Conservation (phyloP, 345 rosid species). For the Sapria himalayana region DNA sequence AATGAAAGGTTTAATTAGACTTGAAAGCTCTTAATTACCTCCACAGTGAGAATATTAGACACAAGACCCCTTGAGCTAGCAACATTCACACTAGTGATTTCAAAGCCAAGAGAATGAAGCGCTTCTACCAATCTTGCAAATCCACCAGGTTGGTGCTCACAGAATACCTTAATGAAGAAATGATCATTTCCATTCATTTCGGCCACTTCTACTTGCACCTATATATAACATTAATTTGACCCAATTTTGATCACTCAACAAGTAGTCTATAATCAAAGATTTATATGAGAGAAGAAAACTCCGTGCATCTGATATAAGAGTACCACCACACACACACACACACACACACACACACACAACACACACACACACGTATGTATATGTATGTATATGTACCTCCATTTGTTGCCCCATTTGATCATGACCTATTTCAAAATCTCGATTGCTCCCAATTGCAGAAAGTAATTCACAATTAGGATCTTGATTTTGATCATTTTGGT, state of each 20-base stretch:
- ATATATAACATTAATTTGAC: too few relatives aligned
- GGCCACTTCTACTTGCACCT: constrained; percentile 84
- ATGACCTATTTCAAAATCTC: constrained; percentile 19
- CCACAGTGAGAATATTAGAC: constrained; percentile 69
- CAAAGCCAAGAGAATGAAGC: constrained; percentile 61
- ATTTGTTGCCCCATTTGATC: constrained; percentile 79
- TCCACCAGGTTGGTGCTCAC: constrained; percentile 73
- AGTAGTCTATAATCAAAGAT: too few relatives aligned
- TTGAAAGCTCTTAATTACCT: too few relatives aligned
- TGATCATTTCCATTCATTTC: constrained; percentile 67
- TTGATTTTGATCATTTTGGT: too few relatives aligned
- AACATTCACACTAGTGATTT: constrained; percentile 66
- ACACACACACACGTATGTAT: too few relatives aligned
- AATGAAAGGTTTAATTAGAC: too few relatives aligned
- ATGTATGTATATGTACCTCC: constrained; percentile 83
- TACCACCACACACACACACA: too few relatives aligned
- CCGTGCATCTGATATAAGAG: too few relatives aligned
- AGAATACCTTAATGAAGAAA: constrained; percentile 76
- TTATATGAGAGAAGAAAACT: too few relatives aligned
- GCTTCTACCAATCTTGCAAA: constrained; percentile 74
- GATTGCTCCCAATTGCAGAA: constrained; percentile 20
- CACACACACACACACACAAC: too few relatives aligned
- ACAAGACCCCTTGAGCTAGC: constrained; percentile 61
- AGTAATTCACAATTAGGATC: too few relatives aligned
- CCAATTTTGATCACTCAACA: too few relatives aligned